phyloP scores from a whole-genome alignment of 176 grass and related monocot genomes.

The Aegilops speltoides region DNA sequence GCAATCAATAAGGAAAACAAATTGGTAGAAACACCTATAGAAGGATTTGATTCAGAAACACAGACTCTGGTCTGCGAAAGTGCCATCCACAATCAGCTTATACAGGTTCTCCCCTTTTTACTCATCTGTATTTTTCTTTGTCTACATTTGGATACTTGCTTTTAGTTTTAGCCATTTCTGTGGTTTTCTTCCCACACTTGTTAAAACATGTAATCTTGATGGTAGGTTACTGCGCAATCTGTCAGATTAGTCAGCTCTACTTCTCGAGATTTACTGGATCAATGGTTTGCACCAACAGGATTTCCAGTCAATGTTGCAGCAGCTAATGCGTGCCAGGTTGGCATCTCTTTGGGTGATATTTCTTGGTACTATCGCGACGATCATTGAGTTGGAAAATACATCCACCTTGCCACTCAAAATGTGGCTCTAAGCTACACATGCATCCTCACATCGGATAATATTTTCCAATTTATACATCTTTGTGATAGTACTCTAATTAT shows the following conservation, averaged over 20 bases:
- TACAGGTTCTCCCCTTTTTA: conserved; percentile 39
- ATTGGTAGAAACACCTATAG: conserved; percentile 66
- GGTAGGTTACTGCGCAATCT: conserved; percentile 59
- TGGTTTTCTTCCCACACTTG: not conserved
- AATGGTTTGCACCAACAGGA: conserved; percentile 62
- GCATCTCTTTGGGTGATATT: not conserved
- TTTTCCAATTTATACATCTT: conserved; percentile 13
- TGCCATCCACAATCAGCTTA: conserved; percentile 62
- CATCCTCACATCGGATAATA: not conserved
- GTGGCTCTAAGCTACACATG: not conserved
- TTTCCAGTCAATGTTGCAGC: conserved; percentile 71
- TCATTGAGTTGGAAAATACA: not conserved
- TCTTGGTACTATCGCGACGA: not conserved
- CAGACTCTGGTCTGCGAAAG: conserved; percentile 61
- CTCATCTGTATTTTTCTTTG: not conserved
- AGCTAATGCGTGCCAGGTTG: conserved; percentile 69
- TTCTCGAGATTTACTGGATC: conserved; percentile 54
- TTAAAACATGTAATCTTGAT: conserved; percentile 7
- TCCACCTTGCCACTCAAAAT: not conserved
- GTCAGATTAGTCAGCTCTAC: conserved; percentile 63
- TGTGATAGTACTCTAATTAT: conserved; percentile 1
- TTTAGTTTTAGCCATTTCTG: not conserved
- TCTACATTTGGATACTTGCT: not conserved
- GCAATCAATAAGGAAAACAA: conserved; percentile 68
- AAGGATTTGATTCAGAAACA: conserved; percentile 63